These are phyloP conservation scores for Debaryomycetaceae sp. DNA, from an alignment of 1,139 yeast species.

Conservation along the genomic window DNA sequence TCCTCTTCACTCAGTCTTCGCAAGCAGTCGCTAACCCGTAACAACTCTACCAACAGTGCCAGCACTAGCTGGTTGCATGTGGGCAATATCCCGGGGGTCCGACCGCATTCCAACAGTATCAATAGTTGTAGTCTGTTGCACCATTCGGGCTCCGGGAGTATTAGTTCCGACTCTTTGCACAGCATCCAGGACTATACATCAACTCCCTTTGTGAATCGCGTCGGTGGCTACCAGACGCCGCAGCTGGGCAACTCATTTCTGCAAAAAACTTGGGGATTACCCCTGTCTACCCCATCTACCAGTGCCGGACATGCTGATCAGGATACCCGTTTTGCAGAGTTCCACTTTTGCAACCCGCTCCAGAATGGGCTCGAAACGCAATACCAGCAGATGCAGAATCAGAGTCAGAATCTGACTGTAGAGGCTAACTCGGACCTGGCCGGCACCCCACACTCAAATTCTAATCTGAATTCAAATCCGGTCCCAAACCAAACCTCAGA, in stretches of 20 bases:
- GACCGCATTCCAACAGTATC: no score
- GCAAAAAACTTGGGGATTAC: constrained; percentile 1
- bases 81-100: constrained; percentile 29
- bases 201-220: constrained; percentile 26
- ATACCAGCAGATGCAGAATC: constrained; percentile 29
- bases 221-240: constrained; percentile 8
- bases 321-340: no score
- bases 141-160: no score
- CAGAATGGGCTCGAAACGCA: no score
- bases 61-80: constrained; percentile 40
- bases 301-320: no score
- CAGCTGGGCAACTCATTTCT: constrained; percentile 1
- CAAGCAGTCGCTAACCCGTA: constrained; percentile 36
- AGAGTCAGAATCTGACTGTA: constrained; percentile 27
- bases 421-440: constrained; percentile 24
- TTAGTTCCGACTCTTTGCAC: constrained; percentile 36
- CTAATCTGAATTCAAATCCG: no score
- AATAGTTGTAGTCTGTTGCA: no score
- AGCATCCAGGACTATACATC: constrained; percentile 38
- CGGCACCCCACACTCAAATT: constrained; percentile 2
- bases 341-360: no score
- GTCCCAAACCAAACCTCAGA: neutral
- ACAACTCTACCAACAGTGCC: constrained; percentile 26
- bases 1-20: constrained; percentile 23
- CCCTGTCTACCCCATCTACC: no score